Evolutionary conservation across 257 asterid species (phyloP).

Genomic region (Solanum paucissectum): DNA sequence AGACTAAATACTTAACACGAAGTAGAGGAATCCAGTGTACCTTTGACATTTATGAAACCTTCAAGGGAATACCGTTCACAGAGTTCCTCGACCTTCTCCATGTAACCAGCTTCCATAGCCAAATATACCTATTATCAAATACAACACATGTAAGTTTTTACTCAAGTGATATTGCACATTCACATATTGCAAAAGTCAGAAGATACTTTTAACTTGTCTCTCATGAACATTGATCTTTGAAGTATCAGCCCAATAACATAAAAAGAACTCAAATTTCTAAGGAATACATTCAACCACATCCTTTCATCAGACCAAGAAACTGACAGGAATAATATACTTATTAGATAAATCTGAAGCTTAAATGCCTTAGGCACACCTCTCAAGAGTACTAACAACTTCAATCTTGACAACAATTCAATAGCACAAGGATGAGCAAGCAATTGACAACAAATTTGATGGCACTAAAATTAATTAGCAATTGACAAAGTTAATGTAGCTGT

Average conservation of each 20-base stretch:
- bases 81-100: slow-evolving; percentile 90
- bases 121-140: slow-evolving; percentile 57
- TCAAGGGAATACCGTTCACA: slow-evolving; percentile 64
- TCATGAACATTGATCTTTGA: not conserved
- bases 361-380: not conserved
- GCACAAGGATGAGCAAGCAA: not conserved
- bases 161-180: not conserved
- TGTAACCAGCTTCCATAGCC: slow-evolving; percentile 97
- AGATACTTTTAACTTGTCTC: not conserved
- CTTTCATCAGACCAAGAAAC: not conserved
- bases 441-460: not conserved
- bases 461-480: not conserved
- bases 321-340: not conserved
- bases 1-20: not conserved
- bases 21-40: slow-evolving; percentile 27
- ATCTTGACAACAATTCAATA: not conserved
- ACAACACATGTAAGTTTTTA: not conserved
- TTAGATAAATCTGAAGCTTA: not conserved
- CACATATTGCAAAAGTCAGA: not conserved
- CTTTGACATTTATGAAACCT: slow-evolving; percentile 57
- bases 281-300: not conserved
- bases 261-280: not conserved
- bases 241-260: not conserved
- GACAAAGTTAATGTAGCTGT: not conserved
- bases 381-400: not conserved